Conservation (phyloP, 129 eudicot species). For the Heracleum sosnowskyi region DNA sequence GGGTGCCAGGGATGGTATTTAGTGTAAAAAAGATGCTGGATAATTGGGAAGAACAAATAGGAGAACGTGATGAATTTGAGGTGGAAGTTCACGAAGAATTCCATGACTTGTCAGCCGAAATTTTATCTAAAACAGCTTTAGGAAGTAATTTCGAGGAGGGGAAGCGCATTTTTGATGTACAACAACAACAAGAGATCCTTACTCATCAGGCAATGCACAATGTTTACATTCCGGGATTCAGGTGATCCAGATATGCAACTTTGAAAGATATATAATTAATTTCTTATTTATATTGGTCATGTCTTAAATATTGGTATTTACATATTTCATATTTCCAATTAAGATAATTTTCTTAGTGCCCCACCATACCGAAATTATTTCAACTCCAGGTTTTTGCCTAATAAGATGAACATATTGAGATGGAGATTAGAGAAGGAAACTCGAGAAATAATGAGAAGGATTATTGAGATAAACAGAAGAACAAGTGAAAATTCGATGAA, state of each 20-base stretch:
- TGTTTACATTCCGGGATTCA: slow-evolving; percentile 38
- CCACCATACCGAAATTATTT: too few relatives aligned
- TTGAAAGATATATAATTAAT: neutral
- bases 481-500: neutral
- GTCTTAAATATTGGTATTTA: too few relatives aligned
- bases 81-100: slow-evolving; percentile 26
- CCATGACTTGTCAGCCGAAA: slow-evolving; percentile 22
- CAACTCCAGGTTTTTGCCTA: neutral
- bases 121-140: slow-evolving; percentile 28
- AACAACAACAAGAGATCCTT: slow-evolving; percentile 27
- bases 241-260: slow-evolving; percentile 12
- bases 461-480: neutral
- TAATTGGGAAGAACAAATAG: slow-evolving; percentile 29
- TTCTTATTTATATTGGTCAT: neutral
- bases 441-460: neutral
- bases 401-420: neutral
- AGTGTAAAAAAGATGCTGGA: slow-evolving; percentile 18
- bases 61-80: slow-evolving; percentile 25
- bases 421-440: neutral
- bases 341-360: too few relatives aligned
- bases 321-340: too few relatives aligned
- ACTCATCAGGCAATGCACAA: slow-evolving; percentile 30
- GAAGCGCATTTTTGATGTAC: slow-evolving; percentile 31
- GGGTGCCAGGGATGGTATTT: slow-evolving; percentile 37
- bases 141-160: slow-evolving; percentile 42